Conservation (phyloP, 1,284 basidiomycete species). For the Trichosporon inkin region DNA sequence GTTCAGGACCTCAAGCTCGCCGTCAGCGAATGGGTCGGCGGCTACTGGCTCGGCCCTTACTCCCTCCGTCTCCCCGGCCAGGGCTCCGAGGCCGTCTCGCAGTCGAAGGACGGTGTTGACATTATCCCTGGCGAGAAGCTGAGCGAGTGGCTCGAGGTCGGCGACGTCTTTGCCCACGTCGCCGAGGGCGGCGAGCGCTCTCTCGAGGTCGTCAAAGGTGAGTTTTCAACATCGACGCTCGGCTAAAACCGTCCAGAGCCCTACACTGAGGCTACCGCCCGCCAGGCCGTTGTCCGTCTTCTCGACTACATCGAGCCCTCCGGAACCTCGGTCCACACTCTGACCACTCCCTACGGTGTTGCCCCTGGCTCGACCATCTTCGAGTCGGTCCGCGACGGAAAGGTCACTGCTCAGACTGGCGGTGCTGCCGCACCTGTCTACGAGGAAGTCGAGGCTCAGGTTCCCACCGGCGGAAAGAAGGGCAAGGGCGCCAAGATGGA, state of each 20-base stretch:
- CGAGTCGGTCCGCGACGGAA: conserved; percentile 52
- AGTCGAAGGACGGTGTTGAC: conserved; percentile 44
- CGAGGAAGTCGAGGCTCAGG: conserved; percentile 37
- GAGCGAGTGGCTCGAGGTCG: conserved; percentile 50
- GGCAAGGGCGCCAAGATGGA: conserved; percentile 40
- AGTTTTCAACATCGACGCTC: conserved; percentile 13
- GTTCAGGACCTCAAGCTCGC: conserved; percentile 50
- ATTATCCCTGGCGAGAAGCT: conserved; percentile 47
- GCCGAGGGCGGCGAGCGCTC: conserved; percentile 37
- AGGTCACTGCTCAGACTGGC: conserved; percentile 27
- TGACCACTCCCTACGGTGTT: conserved; percentile 49
- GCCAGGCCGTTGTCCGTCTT: conserved; percentile 53
- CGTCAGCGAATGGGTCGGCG: conserved; percentile 49
- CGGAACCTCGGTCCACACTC: conserved; percentile 48
- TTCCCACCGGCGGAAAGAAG: conserved; percentile 32
- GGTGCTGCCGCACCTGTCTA: conserved; percentile 26
- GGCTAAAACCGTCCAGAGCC: conserved; percentile 42
- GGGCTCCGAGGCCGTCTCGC: conserved; percentile 25
- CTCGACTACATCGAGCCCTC: conserved; percentile 52
- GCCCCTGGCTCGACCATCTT: conserved; percentile 53
- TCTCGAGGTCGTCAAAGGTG: conserved; percentile 48
- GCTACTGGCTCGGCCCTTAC: conserved; percentile 52
- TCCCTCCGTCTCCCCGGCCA: conserved; percentile 43
- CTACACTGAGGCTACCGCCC: conserved; percentile 54
- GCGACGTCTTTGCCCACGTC: conserved; percentile 48